A percentile compares a stretch with the other conserved stretches of the same genome.
Evolutionary conservation across 768 basidiomycete species (phyloP).

Genomic region (Phanerodontia chrysosporium): DNA sequence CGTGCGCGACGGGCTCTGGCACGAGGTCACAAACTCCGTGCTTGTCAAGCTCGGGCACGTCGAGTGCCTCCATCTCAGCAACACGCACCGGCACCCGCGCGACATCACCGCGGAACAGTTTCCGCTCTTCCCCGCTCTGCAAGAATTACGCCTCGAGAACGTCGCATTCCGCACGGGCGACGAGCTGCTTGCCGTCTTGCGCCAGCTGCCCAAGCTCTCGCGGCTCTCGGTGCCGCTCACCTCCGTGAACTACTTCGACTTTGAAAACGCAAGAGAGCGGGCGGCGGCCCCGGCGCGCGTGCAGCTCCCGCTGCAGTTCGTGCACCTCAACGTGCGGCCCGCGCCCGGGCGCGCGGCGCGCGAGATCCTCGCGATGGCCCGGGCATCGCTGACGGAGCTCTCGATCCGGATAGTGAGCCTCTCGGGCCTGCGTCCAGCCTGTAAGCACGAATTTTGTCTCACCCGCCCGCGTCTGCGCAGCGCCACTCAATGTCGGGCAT

Average conservation of each 20-base stretch:
- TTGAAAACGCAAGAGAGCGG: neutral
- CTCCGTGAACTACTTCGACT: neutral
- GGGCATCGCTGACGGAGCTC: neutral
- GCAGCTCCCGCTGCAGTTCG: neutral
- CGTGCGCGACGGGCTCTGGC: slow-evolving; percentile 2
- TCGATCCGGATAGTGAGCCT: neutral
- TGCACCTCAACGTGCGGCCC: neutral
- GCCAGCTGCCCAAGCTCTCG: neutral
- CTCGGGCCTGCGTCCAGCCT: neutral
- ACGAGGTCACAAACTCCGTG: slow-evolving; percentile 3
- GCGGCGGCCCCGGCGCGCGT: neutral
- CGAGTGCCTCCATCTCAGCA: slow-evolving; percentile 3
- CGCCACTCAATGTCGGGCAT: neutral
- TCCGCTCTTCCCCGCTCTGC: slow-evolving; percentile 2
- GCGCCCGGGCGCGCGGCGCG: neutral
- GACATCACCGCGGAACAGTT: neutral
- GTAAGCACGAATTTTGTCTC: neutral
- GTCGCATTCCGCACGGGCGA: slow-evolving; percentile 4
- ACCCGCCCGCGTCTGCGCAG: neutral
- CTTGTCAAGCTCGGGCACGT: slow-evolving; percentile 6
- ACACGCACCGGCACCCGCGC: neutral
- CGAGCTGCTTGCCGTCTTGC: neutral
- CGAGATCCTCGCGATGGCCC: neutral
- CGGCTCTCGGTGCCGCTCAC: slow-evolving; percentile 2
- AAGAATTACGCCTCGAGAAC: neutral